phyloP scores from a whole-genome alignment of 2,329 filamentous ascomycete genomes.

The Cladosporium oxysporum region DNA sequence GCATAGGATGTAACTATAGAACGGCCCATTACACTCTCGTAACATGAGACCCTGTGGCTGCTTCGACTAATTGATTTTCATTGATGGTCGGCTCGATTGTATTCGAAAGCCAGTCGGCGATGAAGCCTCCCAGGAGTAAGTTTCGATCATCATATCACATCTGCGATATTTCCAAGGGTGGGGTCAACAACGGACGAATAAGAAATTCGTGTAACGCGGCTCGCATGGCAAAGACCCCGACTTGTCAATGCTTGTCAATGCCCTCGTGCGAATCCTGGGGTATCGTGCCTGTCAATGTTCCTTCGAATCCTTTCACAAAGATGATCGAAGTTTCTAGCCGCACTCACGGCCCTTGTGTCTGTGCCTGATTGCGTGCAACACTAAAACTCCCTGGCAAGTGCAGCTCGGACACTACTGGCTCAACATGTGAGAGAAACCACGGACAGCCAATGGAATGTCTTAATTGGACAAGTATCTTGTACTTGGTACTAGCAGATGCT shows the following conservation, averaged over 20 bases:
- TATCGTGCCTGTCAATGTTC: neutral
- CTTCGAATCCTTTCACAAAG: neutral
- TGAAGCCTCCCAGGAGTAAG: neutral
- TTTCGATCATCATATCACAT: neutral
- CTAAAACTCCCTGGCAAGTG: neutral
- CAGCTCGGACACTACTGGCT: neutral
- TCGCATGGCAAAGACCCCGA: neutral
- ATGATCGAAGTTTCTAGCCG: neutral
- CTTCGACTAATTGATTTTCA: neutral
- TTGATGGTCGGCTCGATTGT: neutral
- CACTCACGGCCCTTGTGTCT: neutral
- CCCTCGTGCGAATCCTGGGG: neutral
- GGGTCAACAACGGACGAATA: neutral
- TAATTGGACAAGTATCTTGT: neutral
- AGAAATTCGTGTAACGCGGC: neutral
- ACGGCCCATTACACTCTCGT: neutral
- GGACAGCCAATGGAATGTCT: neutral
- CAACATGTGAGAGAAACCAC: neutral
- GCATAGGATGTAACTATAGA: neutral
- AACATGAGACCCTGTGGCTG: neutral
- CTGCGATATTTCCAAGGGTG: neutral
- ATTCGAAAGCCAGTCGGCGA: neutral
- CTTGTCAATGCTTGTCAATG: neutral
- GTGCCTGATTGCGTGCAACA: neutral
- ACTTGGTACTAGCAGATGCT: too few species aligned